Evolutionary conservation across 1,284 basidiomycete species (phyloP).

Genomic region (Austroboletus novae-zelandiae): DNA sequence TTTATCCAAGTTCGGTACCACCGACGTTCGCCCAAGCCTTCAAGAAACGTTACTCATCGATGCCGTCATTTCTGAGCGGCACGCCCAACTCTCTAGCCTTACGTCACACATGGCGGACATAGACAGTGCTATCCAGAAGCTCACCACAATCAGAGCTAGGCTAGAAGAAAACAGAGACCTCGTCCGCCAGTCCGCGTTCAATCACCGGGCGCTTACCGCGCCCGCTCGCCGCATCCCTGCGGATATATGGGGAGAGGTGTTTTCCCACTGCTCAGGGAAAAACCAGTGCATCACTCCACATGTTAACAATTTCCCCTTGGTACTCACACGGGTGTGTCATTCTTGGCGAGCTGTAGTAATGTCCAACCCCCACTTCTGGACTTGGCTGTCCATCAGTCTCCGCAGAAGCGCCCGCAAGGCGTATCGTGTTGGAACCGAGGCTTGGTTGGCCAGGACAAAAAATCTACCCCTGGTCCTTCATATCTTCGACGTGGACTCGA

Average conservation of each 20-base stretch:
- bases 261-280: constrained; percentile 34
- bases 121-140: constrained; percentile 16
- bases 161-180: constrained; percentile 14
- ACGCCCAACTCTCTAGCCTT: constrained; percentile 19
- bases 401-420: constrained; percentile 6
- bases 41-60: constrained; percentile 17
- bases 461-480: constrained; percentile 25
- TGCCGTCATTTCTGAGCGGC: constrained; percentile 16
- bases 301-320: constrained; percentile 22
- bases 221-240: constrained; percentile 33
- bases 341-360: constrained; percentile 26
- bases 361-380: constrained; percentile 28
- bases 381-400: constrained; percentile 22
- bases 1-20: constrained; percentile 8
- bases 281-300: constrained; percentile 25
- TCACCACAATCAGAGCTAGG: constrained; percentile 12
- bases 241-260: constrained; percentile 40
- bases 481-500: constrained; percentile 2
- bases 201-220: constrained; percentile 20
- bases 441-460: constrained; percentile 30
- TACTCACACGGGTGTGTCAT: constrained; percentile 27
- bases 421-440: constrained; percentile 22
- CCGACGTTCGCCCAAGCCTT: constrained; percentile 8
- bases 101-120: constrained; percentile 17
- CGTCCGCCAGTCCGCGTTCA: constrained; percentile 17